Evolutionary conservation across 2,329 filamentous ascomycete genomes (phyloP), one percentile per base, ranked within the genome.

Genomic region (Xylaria polymorpha): DNA sequence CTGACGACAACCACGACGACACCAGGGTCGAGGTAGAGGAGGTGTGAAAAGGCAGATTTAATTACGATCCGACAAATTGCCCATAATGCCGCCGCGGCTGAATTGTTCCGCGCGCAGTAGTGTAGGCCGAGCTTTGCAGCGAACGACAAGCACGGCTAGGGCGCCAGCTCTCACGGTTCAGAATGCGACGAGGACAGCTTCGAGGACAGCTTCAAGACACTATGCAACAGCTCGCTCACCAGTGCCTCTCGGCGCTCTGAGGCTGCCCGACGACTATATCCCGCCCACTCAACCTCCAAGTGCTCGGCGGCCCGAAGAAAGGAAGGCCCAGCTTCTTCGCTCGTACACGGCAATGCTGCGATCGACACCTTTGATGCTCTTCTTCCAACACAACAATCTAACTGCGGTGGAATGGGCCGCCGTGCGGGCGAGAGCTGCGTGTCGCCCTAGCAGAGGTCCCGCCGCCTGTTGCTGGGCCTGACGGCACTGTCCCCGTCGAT

Each of bases 321-420:
- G 95, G 79, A 97, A 98, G 83, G 91, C 94, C 18, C 96, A 99
- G 82, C 86, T 98, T 68, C 86, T 90, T 67, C 90, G 94, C 67
- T 90, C 92, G 75, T 98, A 98, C 82, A 93, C 94, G 61, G 96
- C 94, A 56, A 85, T 97, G 70, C 88, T 98, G 67, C 93, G 93
- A 68, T 94, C 94, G 25, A 91, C 93, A 12, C 94, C 94, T 48
- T 82, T 98, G 70, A 91, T 97, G 74, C 87, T 98, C 68, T 86
- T 98, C 76, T 97, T 98, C 85, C 83, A 91, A 76, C 84, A 91
- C 83, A 89, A 89, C 83, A 90, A 91, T 77, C 83, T 92, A 67
- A 88, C 88, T 2, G 91, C 94, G 3, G 85, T 88, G 53, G 92
- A 95, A 84, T 94, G 91, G 89, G 85, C 88, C 50, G 88, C 88